Percentiles rank a stretch among this genome's conserved stretches.
Evolutionary conservation across 768 basidiomycete genomes (phyloP).

Genomic region (Amanita brunnescens): DNA sequence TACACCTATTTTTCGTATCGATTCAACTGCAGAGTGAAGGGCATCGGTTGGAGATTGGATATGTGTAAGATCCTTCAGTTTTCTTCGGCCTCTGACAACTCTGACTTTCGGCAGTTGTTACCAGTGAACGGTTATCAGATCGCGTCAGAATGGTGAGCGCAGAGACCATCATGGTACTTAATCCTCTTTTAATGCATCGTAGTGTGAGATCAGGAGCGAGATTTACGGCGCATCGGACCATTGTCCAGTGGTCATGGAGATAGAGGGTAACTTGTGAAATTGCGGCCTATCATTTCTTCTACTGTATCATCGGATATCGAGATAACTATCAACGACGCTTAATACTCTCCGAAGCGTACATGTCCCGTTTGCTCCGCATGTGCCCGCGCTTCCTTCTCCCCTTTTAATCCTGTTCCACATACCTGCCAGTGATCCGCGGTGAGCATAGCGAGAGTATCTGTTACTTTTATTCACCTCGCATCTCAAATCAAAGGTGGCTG

Average conservation of each 20-base stretch:
- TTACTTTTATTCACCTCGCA: constrained; percentile 66
- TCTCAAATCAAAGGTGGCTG: constrained; percentile 81
- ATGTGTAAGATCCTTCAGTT: constrained; percentile 45
- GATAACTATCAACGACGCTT: constrained; percentile 5
- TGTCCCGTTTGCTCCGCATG: constrained; percentile 89
- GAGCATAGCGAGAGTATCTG: constrained; percentile 1
- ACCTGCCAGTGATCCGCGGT: constrained; percentile 29
- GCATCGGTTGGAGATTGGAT: constrained; percentile 83
- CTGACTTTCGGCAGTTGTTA: constrained; percentile 41
- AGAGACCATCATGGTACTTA: not conserved
- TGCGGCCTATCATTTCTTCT: not conserved
- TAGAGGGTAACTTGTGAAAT: constrained; percentile 35
- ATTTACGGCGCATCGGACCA: constrained; percentile 88
- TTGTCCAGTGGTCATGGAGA: constrained; percentile 72
- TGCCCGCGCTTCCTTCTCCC: constrained; percentile 86
- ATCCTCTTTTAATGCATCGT: constrained; percentile 1
- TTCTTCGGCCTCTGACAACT: not conserved
- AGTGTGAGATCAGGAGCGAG: constrained; percentile 80
- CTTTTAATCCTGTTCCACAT: constrained; percentile 80
- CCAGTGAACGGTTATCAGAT: constrained; percentile 60
- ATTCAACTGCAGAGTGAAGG: constrained; percentile 71
- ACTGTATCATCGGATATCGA: not conserved
- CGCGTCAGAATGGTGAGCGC: constrained; percentile 48
- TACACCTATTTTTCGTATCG: constrained; percentile 84
- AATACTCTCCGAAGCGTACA: constrained; percentile 77